phyloP scores from a whole-genome alignment of 2,329 filamentous ascomycete species.

The Sarocladiaceae sp. region DNA sequence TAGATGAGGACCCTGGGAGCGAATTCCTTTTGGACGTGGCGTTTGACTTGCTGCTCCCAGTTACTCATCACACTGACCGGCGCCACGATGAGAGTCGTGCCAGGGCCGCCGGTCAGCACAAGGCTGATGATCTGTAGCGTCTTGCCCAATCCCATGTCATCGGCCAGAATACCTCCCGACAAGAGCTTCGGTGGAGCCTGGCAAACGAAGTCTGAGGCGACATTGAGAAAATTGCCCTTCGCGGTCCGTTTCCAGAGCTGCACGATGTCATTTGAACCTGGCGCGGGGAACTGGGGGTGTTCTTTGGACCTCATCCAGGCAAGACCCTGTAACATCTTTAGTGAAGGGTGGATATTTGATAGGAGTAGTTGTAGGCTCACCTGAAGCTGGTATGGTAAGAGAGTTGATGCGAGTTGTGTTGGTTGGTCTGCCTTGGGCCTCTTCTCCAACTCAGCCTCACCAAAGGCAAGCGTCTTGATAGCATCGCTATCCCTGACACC shows the following conservation, averaged over 20 bases:
- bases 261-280: constrained; percentile 51
- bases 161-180: constrained; percentile 73
- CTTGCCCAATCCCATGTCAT: constrained; percentile 30
- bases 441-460: constrained; percentile 61
- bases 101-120: constrained; percentile 52
- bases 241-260: constrained; percentile 68
- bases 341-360: not conserved
- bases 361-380: constrained; percentile 21
- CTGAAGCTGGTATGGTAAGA: constrained; percentile 74
- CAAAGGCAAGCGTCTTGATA: constrained; percentile 63
- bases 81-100: constrained; percentile 70
- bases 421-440: constrained; percentile 72
- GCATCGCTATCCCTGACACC: constrained; percentile 55
- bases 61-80: constrained; percentile 87
- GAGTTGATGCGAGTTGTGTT: constrained; percentile 51
- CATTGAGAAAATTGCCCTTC: constrained; percentile 47
- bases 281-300: constrained; percentile 55
- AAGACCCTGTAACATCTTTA: constrained; percentile 52
- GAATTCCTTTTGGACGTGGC: constrained; percentile 61
- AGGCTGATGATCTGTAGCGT: constrained; percentile 81
- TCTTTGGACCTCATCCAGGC: constrained; percentile 79
- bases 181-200: constrained; percentile 54
- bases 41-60: constrained; percentile 73
- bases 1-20: constrained; percentile 65
- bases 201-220: constrained; percentile 52